phyloP scores from a whole-genome alignment of 1,284 basidiomycete genomes.

The Gomphus bonarii region DNA sequence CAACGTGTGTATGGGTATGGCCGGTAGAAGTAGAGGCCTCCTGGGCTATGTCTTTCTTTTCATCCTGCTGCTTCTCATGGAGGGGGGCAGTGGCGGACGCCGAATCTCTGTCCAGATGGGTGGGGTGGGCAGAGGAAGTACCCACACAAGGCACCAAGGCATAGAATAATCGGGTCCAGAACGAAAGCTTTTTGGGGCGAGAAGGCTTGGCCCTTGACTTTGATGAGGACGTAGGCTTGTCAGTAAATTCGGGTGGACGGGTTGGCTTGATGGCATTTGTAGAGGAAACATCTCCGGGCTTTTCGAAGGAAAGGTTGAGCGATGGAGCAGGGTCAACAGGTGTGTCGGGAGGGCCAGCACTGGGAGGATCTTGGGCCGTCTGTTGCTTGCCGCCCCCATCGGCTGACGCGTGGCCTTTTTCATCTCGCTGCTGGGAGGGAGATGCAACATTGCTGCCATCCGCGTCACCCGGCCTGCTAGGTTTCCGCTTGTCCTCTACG shows the following conservation, averaged over 20 bases:
- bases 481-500: background rate
- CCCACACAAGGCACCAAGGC: constrained; percentile 41
- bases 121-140: constrained; percentile 28
- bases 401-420: constrained; percentile 1
- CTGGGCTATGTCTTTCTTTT: constrained; percentile 5
- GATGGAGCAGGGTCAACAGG: background rate
- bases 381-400: constrained; percentile 7
- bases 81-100: constrained; percentile 12
- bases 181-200: constrained; percentile 25
- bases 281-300: constrained; percentile 1
- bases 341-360: constrained; percentile 3
- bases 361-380: background rate
- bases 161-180: constrained; percentile 36
- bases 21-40: constrained; percentile 3
- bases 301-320: background rate
- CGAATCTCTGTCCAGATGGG: constrained; percentile 22
- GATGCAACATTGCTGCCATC: no score
- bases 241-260: background rate
- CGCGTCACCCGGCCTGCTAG: background rate
- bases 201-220: background rate
- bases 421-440: background rate
- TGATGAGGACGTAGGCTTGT: background rate
- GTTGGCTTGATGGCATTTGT: background rate
- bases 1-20: background rate
- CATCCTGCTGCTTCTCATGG: constrained; percentile 7